Conservation (phyloP, 2,329 filamentous ascomycete species). For the Curvularia hawaiiensis region DNA sequence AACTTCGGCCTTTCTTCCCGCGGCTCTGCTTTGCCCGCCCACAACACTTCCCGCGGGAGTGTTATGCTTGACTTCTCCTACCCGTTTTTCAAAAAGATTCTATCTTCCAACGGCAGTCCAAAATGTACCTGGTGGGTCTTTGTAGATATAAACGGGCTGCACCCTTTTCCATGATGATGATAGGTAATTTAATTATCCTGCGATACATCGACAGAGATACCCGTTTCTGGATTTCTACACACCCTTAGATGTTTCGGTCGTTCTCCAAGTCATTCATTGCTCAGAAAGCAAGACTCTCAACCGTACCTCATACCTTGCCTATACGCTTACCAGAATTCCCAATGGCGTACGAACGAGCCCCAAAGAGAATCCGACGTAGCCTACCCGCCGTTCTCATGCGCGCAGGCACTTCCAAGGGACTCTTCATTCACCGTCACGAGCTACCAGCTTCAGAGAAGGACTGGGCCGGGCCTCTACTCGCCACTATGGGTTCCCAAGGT, state of each 20-base stretch:
- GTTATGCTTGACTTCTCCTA: background rate
- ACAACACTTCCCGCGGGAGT: background rate
- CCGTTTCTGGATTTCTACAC: background rate
- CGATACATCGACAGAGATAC: background rate
- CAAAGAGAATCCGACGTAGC: constrained; percentile 23
- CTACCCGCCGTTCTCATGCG: constrained; percentile 48
- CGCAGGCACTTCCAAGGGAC: constrained; percentile 48
- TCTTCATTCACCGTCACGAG: constrained; percentile 55
- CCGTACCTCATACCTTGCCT: constrained; percentile 5
- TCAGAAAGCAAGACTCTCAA: constrained; percentile 7
- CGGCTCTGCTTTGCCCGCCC: background rate
- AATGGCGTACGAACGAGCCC: constrained; percentile 17
- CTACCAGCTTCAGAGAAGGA: constrained; percentile 52
- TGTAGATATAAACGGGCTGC: constrained; percentile 1
- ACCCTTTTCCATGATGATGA: background rate
- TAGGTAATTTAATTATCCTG: background rate
- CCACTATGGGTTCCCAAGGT: constrained; percentile 69
- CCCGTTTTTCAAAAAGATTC: background rate
- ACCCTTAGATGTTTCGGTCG: constrained; percentile 16
- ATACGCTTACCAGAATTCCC: constrained; percentile 12
- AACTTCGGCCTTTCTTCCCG: constrained; percentile 4
- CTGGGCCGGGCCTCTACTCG: constrained; percentile 61
- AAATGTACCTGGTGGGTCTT: background rate
- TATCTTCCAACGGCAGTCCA: background rate
- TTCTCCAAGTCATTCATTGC: background rate